phyloP scores from a whole-genome alignment of 129 eudicot genomes.

The Centaurea solstitialis region DNA sequence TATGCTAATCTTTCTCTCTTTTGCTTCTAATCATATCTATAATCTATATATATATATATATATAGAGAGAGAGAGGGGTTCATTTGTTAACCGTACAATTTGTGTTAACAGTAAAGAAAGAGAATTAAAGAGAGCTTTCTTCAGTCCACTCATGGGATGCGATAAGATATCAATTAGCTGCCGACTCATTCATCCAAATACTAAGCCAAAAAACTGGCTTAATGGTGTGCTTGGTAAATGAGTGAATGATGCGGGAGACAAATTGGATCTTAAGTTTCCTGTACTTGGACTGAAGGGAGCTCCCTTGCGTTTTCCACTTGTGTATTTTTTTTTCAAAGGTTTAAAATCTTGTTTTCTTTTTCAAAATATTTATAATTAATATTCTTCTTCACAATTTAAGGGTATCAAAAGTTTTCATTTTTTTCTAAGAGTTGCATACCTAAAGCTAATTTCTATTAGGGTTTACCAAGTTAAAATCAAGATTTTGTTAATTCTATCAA shows the following conservation, averaged over 20 bases:
- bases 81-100: no score
- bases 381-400: neutral
- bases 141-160: slow-evolving; percentile 85
- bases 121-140: slow-evolving; percentile 87
- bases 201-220: slow-evolving; percentile 31
- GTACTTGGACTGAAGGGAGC: slow-evolving; percentile 99
- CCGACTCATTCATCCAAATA: slow-evolving; percentile 96
- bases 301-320: slow-evolving; percentile 49
- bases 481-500: no score
- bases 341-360: no score
- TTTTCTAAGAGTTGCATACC: neutral
- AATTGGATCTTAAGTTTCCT: slow-evolving; percentile 67
- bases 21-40: neutral
- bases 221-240: slow-evolving; percentile 44
- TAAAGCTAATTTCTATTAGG: neutral
- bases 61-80: neutral
- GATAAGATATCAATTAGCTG: slow-evolving; percentile 81
- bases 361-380: neutral
- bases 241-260: slow-evolving; percentile 94
- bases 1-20: neutral
- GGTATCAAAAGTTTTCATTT: neutral
- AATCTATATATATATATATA: neutral
- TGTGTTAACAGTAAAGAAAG: no score
- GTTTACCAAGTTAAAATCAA: neutral
- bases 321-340: no score